A percentile compares a stretch with the other conserved stretches of the same genome.
Evolutionary conservation across 805 yeast species (phyloP).

Genomic region (Metschnikowia dekortorum): DNA sequence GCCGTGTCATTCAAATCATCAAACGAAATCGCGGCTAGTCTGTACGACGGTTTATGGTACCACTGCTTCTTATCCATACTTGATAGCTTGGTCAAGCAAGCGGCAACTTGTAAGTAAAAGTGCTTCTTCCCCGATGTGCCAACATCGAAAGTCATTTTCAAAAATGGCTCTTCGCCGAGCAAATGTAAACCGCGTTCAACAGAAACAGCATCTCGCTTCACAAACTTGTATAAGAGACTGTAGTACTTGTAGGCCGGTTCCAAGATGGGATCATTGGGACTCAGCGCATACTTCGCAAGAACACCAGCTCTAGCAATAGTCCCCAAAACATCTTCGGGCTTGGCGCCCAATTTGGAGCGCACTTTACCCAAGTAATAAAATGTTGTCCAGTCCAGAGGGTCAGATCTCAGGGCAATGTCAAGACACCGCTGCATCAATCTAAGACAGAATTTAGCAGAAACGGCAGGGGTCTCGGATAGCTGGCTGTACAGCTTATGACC

Average conservation of each 20-base stretch:
- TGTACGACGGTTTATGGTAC: slow-evolving; percentile 83
- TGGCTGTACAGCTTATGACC: slow-evolving; percentile 25
- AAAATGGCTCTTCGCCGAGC: slow-evolving; percentile 35
- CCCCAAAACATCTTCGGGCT: slow-evolving; percentile 33
- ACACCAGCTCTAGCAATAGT: slow-evolving; percentile 21
- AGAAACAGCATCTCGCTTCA: slow-evolving; percentile 31
- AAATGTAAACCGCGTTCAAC: slow-evolving; percentile 33
- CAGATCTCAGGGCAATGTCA: slow-evolving; percentile 42
- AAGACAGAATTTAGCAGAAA: slow-evolving; percentile 26
- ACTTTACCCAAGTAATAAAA: slow-evolving; percentile 57
- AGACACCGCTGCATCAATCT: slow-evolving; percentile 42
- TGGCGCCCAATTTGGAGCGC: slow-evolving; percentile 43
- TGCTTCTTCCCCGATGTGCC: slow-evolving; percentile 14
- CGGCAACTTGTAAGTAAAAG: slow-evolving; percentile 40
- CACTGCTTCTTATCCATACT: slow-evolving; percentile 74
- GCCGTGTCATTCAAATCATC: slow-evolving; percentile 50
- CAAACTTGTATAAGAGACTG: slow-evolving; percentile 55
- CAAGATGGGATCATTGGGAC: slow-evolving; percentile 48
- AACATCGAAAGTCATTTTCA: slow-evolving; percentile 5
- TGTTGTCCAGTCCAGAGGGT: slow-evolving; percentile 55
- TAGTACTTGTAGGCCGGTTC: slow-evolving; percentile 77
- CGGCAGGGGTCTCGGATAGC: slow-evolving; percentile 19
- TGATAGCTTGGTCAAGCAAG: slow-evolving; percentile 44
- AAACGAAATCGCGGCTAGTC: slow-evolving; percentile 59
- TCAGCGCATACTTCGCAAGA: not conserved